A percentile compares a stretch with the other conserved stretches of the same genome.
These are phyloP conservation scores for Paramecium caudatum DNA, from an alignment of 73 alveolate species.

Conservation along the genomic window DNA sequence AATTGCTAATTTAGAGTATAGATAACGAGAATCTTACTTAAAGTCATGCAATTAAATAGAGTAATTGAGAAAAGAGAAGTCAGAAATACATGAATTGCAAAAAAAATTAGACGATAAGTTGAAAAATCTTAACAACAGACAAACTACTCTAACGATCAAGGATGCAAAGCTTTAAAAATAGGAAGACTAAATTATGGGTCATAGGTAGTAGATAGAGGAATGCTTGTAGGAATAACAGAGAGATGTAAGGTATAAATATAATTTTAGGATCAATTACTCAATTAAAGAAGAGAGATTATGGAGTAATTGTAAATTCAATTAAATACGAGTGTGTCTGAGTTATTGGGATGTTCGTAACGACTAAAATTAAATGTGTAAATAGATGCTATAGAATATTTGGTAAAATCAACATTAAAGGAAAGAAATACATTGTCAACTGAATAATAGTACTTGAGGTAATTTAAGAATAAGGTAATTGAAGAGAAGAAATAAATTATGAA, in stretches of 20 bases:
- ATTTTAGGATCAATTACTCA: neutral
- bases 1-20: conserved; percentile 3
- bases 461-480: neutral
- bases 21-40: neutral
- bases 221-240: neutral
- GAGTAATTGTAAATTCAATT: neutral
- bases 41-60: neutral
- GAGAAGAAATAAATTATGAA: neutral
- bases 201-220: neutral
- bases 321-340: neutral
- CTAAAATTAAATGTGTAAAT: conserved; percentile 35
- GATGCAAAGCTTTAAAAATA: too few relatives aligned
- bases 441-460: neutral
- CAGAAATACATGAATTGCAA: neutral
- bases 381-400: conserved; percentile 28
- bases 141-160: neutral
- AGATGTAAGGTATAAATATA: neutral
- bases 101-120: neutral
- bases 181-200: too few relatives aligned
- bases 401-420: neutral
- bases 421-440: neutral
- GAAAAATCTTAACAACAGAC: neutral
- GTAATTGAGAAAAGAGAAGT: neutral
- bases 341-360: neutral
- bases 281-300: conserved; percentile 15